Conservation (phyloP, 257 asterid genomes). For the Striga asiatica region DNA sequence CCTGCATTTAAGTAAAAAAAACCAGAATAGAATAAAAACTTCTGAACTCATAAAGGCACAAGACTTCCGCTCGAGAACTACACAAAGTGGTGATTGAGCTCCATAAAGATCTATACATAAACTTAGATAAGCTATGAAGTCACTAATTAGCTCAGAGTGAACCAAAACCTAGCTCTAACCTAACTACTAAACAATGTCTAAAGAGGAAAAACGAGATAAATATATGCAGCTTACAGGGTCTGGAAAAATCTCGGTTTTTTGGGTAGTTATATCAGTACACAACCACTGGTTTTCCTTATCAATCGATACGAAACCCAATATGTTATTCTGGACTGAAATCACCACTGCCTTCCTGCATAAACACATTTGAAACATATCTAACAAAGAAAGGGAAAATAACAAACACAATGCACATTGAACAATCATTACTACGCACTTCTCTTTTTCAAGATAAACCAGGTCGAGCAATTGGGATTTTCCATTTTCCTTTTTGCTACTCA, state of each 20-base stretch:
- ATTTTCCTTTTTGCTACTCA: neutral
- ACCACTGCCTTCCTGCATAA: slow-evolving; percentile 59
- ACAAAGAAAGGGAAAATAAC: neutral
- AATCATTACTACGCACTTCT: neutral
- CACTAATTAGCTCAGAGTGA: neutral
- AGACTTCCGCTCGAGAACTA: too few relatives aligned
- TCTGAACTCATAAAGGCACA: too few relatives aligned
- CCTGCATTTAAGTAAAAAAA: slow-evolving; percentile 27
- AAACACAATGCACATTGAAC: neutral
- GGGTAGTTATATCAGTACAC: slow-evolving; percentile 28
- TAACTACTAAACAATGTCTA: neutral
- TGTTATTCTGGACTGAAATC: slow-evolving; percentile 50
- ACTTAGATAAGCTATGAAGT: neutral
- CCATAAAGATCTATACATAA: neutral
- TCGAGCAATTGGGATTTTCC: neutral
- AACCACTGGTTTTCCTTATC: slow-evolving; percentile 57
- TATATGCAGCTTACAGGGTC: slow-evolving; percentile 53
- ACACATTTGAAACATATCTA: neutral
- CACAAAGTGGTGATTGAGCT: too few relatives aligned
- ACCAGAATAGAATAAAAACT: too few relatives aligned
- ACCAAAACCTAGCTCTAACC: neutral
- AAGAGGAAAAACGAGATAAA: neutral
- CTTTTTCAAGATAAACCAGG: too few relatives aligned
- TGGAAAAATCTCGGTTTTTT: slow-evolving; percentile 33
- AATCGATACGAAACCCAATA: slow-evolving; percentile 39